These are phyloP conservation scores for Boletus tylopilopsis DNA, from an alignment of 768 basidiomycete genomes.

Conservation along the genomic window DNA sequence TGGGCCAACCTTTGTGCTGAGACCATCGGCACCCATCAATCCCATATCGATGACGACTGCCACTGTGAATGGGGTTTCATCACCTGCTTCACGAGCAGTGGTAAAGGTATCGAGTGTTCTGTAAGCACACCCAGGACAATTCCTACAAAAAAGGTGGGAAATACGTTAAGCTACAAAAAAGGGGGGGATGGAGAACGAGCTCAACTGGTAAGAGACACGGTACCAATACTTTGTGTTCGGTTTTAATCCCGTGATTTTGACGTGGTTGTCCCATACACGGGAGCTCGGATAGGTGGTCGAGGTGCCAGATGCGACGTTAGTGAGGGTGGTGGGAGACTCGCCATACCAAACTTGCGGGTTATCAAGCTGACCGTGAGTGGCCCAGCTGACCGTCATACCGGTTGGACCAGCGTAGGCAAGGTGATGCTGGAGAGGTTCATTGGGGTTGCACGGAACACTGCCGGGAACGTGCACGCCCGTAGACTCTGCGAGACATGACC, in stretches of 20 bases:
- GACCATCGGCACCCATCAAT: slow-evolving; percentile 26
- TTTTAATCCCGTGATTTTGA: slow-evolving; percentile 23
- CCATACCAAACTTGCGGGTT: slow-evolving; percentile 26
- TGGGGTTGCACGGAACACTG: slow-evolving; percentile 25
- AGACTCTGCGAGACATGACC: slow-evolving; percentile 26
- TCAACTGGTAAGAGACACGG: slow-evolving; percentile 24
- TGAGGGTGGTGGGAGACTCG: slow-evolving; percentile 14
- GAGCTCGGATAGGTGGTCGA: slow-evolving; percentile 25
- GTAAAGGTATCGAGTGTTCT: slow-evolving; percentile 22
- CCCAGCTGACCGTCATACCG: slow-evolving; percentile 29
- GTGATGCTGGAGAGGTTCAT: slow-evolving; percentile 26
- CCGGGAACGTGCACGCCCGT: slow-evolving; percentile 28
- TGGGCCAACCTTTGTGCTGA: slow-evolving; percentile 29
- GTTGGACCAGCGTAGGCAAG: slow-evolving; percentile 23
- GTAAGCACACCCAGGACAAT: slow-evolving; percentile 27
- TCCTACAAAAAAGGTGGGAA: slow-evolving; percentile 6
- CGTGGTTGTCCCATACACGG: slow-evolving; percentile 28
- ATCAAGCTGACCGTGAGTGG: slow-evolving; percentile 17
- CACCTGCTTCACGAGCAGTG: slow-evolving; percentile 20
- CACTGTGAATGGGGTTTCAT: slow-evolving; percentile 18
- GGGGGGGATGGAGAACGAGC: background rate
- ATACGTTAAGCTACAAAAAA: background rate
- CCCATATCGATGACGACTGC: slow-evolving; percentile 27
- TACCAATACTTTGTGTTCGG: slow-evolving; percentile 27
- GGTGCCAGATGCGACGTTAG: slow-evolving; percentile 16